These are phyloP conservation scores for Venturia nashicola DNA, from an alignment of 2,329 filamentous ascomycete genomes.

Conservation along the genomic window DNA sequence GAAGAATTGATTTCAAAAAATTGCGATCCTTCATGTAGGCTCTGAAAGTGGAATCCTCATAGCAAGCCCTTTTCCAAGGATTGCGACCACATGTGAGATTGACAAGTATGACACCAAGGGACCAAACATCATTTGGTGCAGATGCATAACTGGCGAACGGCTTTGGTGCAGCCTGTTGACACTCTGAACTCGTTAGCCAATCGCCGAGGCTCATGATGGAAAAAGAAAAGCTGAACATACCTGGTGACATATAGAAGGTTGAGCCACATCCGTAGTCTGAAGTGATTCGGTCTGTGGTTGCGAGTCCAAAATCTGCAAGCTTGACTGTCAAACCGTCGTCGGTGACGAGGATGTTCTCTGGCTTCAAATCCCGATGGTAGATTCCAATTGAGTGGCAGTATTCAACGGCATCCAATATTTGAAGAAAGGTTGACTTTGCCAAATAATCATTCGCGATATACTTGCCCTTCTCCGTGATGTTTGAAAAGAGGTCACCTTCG, in stretches of 20 bases:
- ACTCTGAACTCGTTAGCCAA: constrained; percentile 50
- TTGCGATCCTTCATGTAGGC: constrained; percentile 74
- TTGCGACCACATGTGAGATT: constrained; percentile 97
- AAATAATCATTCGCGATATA: constrained; percentile 88
- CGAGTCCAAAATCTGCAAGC: constrained; percentile 93
- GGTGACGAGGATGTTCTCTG: constrained; percentile 91
- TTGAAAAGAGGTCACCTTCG: constrained; percentile 91
- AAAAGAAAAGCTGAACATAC: constrained; percentile 32
- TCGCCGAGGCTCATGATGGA: constrained; percentile 4
- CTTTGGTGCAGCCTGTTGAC: constrained; percentile 63
- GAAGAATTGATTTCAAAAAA: constrained; percentile 87
- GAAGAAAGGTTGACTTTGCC: constrained; percentile 78
- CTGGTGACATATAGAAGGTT: constrained; percentile 99
- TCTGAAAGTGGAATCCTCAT: constrained; percentile 88
- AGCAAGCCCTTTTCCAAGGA: constrained; percentile 93
- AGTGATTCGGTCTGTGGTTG: constrained; percentile 70
- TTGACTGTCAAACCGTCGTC: constrained; percentile 84
- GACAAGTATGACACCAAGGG: constrained; percentile 92
- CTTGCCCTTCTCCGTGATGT: constrained; percentile 89
- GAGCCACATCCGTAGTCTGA: constrained; percentile 96
- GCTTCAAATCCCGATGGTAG: constrained; percentile 95
- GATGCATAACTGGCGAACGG: constrained; percentile 71
- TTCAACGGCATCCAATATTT: constrained; percentile 91
- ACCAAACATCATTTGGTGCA: constrained; percentile 95
- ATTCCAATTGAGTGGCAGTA: constrained; percentile 89